Base-by-base conservation (phyloP, 2,329 filamentous ascomycete species). In the Colletotrichum paranaense region DNA sequence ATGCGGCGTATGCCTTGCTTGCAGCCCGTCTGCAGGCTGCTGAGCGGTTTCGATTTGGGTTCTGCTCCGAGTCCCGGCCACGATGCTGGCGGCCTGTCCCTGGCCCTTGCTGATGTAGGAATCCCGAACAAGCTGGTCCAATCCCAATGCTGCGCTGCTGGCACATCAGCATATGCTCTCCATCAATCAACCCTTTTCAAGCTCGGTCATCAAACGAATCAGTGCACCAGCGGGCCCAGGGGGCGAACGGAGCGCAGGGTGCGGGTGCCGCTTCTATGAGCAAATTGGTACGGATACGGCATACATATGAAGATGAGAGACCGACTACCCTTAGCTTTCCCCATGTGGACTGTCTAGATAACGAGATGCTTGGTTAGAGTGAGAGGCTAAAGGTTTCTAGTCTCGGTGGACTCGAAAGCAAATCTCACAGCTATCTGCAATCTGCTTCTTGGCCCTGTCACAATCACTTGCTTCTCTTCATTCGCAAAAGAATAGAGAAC, bases 201-300 rank as follows among this genome's bases (percentile, higher is more conserved):
- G 66, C 38, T 72, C 52, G 64, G 68, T 68, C 69, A 72, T 69
- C 69, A 60, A 63, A 69, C 55, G 32, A 69, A 64, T 59, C 59
- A 72, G 69, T 72, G 69, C 69, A 55, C 59, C 59, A 32, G 57
- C 65, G 62, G 58, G 65, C 58, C 38, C 53, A 42, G 64, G 49
- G 49, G 55, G 56, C 52, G 49, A 60, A 62, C 63, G 35, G 52
- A 62, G 28, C 49, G 26, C 30, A 58, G 53, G 52, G 57, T 46
- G 58, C 69, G 53, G 65, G 65, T 38, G 6, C 28, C 59, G 22
- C 26, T 55, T 35, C 16, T 8, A 28, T 28, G 35, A 60, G 58
- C 38, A 19, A 42, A 42, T 19, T 19, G 38, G 38, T 42, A 42
- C 38, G 38, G 16, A 42, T 49, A 22, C 42, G 42, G 19, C 19